phyloP scores from a whole-genome alignment of 2,329 filamentous ascomycete species.

The Phialophora expanda region DNA sequence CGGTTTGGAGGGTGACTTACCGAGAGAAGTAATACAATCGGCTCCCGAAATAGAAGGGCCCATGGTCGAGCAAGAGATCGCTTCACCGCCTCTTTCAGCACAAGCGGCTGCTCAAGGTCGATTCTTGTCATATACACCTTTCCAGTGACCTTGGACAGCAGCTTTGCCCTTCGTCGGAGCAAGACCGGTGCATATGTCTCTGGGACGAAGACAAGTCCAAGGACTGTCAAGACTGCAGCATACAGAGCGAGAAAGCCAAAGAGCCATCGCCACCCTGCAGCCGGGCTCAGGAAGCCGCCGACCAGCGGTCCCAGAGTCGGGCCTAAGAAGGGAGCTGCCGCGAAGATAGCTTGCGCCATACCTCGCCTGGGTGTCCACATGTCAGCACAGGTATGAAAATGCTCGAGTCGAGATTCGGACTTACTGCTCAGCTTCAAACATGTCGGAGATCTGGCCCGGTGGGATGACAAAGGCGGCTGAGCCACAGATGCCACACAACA shows the following conservation, averaged over 20 bases:
- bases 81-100: constrained; percentile 59
- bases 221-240: constrained; percentile 63
- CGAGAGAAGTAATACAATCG: constrained; percentile 65
- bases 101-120: constrained; percentile 57
- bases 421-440: constrained; percentile 61
- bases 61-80: constrained; percentile 67
- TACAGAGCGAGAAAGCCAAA: constrained; percentile 67
- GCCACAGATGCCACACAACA: constrained; percentile 53
- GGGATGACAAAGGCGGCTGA: constrained; percentile 69
- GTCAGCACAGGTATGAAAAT: neutral
- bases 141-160: constrained; percentile 59
- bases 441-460: constrained; percentile 69
- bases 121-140: constrained; percentile 62
- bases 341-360: constrained; percentile 69
- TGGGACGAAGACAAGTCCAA: constrained; percentile 58
- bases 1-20: constrained; percentile 61
- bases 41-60: constrained; percentile 71
- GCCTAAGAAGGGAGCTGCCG: constrained; percentile 53
- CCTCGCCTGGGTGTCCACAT: constrained; percentile 51
- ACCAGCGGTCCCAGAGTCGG: constrained; percentile 63
- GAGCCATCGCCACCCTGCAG: constrained; percentile 70
- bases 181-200: constrained; percentile 64
- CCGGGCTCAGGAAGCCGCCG: constrained; percentile 45
- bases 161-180: constrained; percentile 58
- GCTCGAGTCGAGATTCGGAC: neutral